Evolutionary conservation across 1,139 yeast genomes (phyloP).

Genomic region (Sugiyamaella sp.): DNA sequence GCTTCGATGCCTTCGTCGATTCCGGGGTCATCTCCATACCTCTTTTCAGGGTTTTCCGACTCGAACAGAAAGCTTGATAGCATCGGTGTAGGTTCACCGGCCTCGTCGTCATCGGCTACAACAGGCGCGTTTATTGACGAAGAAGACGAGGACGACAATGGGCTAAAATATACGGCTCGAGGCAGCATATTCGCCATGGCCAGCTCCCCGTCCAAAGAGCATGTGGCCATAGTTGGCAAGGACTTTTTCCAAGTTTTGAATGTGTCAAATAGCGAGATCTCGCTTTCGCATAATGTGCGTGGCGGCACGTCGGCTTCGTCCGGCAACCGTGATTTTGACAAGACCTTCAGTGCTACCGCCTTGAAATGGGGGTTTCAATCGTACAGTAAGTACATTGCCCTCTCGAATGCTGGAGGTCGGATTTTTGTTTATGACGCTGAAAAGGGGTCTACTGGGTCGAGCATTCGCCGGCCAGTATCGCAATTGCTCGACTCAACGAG

Average conservation of each 20-base stretch:
- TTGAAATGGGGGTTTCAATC: slow-evolving; percentile 44
- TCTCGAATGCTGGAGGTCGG: slow-evolving; percentile 39
- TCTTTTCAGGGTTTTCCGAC: slow-evolving; percentile 11
- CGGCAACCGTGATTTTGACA: slow-evolving; percentile 34
- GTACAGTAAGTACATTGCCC: slow-evolving; percentile 35
- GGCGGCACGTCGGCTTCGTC: slow-evolving; percentile 29
- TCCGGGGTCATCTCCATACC: slow-evolving; percentile 6
- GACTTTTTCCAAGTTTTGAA: slow-evolving; percentile 31
- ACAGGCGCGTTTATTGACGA: slow-evolving; percentile 3
- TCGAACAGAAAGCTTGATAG: slow-evolving; percentile 16
- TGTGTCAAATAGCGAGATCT: slow-evolving; percentile 20
- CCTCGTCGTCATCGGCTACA: slow-evolving; percentile 10
- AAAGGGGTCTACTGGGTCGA: slow-evolving; percentile 40
- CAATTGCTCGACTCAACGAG: slow-evolving; percentile 72
- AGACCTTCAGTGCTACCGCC: slow-evolving; percentile 41
- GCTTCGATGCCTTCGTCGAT: slow-evolving; percentile 22
- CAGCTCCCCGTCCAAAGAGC: slow-evolving; percentile 33
- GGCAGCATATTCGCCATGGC: slow-evolving; percentile 40
- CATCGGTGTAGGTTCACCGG: slow-evolving; percentile 22
- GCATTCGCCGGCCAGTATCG: slow-evolving; percentile 21
- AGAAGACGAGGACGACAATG: slow-evolving; percentile 11
- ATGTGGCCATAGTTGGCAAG: slow-evolving; percentile 41
- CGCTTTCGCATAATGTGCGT: slow-evolving; percentile 14
- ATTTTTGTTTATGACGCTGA: slow-evolving; percentile 52
- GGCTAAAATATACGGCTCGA: slow-evolving; percentile 30